Evolutionary conservation across 163 green algal species (phyloP).

Genomic region (Prototheca cutis): DNA sequence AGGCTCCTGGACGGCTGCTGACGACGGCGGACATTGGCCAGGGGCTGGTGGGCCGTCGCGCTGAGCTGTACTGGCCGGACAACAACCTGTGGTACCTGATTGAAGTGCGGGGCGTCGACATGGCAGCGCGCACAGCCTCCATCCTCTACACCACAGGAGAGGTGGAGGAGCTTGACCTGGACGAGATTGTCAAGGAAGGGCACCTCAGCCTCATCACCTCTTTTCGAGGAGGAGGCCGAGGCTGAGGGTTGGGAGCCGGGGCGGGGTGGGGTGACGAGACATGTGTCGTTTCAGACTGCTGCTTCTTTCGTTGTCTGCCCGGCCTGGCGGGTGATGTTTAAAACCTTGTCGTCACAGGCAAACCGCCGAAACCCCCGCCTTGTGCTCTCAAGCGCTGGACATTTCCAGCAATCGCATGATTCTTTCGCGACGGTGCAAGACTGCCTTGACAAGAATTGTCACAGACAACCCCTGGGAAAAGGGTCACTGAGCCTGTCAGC

Average conservation of each 20-base stretch:
- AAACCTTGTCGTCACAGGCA: too few relatives aligned
- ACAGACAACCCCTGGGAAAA: too few relatives aligned
- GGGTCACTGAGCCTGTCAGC: too few relatives aligned
- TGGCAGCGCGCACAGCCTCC: constrained; percentile 23
- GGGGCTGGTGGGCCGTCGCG: constrained; percentile 14
- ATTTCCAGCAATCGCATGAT: too few relatives aligned
- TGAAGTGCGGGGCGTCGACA: constrained; percentile 60
- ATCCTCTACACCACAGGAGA: constrained; percentile 76
- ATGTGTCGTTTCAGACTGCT: too few relatives aligned
- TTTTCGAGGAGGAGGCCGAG: neutral
- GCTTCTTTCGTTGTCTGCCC: too few relatives aligned
- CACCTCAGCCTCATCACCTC: constrained; percentile 49
- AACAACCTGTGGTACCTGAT: constrained; percentile 81
- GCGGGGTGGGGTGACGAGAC: too few relatives aligned
- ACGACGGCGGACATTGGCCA: constrained; percentile 14
- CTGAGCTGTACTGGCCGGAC: constrained; percentile 64
- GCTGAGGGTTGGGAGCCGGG: neutral
- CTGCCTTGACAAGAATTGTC: too few relatives aligned
- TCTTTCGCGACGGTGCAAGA: too few relatives aligned
- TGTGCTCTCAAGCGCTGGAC: too few relatives aligned
- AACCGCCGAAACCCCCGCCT: too few relatives aligned
- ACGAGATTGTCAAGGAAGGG: constrained; percentile 70
- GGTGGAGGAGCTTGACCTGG: constrained; percentile 70
- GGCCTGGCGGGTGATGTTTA: too few relatives aligned
- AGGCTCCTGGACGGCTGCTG: constrained; percentile 18